Base-by-base conservation (phyloP, 208 protist species). In the Willaertia magna region DNA sequence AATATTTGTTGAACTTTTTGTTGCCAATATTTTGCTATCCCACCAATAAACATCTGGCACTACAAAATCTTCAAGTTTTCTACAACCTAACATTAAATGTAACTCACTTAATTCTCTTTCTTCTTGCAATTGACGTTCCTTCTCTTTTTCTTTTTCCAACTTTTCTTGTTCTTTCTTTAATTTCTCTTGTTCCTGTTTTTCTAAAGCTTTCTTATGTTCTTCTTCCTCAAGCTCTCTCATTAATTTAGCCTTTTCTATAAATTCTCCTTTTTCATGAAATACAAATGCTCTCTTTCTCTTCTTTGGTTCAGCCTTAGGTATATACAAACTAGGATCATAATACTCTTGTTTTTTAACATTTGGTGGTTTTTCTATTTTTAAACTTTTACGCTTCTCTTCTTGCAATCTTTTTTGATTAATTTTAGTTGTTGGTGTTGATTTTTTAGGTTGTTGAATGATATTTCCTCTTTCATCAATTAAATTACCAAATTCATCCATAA, bases 401-500 rank as follows among this genome's bases (percentile, higher is more conserved):
- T 83, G 14, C 39, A 52, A 43, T 55, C 43, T 30, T 43, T 52
- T 83, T 55, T 55, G 11, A 55, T 83, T 83, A 22, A 83, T 55
- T 2, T 30, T 40, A 39, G 46, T 16, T 6, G 46, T 55, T 3
- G 9, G 7, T 0, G n/a, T 47, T 11, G 20, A 22, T 22, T 42
- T 83, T 83, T 11, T 34, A 22, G 43, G n/a, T 20, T n/a, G n/a
- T 2, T 43, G 6, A n/a, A 83, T 55, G 4, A 55, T 43, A 30
- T 83, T 83, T 49, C 78, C 78, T 20, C 34, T 26, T 40, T 52
- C n/a, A 42, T 83, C 78, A 26, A 83, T 47, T 4, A 83, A 42
- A 83, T 83, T 83, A 43, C 78, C 78, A 39, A 47, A 22, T 42
- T 83, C 78, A 42, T 83, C 78, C 78, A 83, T 83, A 26, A 48